A percentile compares a stretch with the other conserved stretches of the same genome.
These are phyloP conservation scores for Penicillium sp. DNA, from an alignment of 2,329 filamentous ascomycete species.

Conservation along the genomic window DNA sequence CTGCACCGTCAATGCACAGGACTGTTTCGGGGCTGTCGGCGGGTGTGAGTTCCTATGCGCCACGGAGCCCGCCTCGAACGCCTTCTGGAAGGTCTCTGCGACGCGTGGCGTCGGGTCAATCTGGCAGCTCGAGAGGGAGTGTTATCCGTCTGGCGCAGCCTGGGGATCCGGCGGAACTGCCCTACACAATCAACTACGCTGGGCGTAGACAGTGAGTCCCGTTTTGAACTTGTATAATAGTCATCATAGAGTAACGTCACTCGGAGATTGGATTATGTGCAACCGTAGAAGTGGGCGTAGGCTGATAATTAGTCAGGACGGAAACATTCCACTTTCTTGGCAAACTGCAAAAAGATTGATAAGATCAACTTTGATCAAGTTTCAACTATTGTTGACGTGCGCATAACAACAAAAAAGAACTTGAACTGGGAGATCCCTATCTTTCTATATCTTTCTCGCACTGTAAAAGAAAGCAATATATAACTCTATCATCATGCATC, in stretches of 20 bases:
- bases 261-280: constrained; percentile 15
- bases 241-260: constrained; percentile 10
- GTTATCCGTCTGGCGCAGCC: constrained; percentile 39
- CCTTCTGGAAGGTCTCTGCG: constrained; percentile 38
- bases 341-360: constrained; percentile 31
- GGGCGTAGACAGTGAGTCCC: constrained; percentile 13
- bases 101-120: constrained; percentile 32
- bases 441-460: background rate
- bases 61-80: constrained; percentile 23
- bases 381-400: constrained; percentile 1
- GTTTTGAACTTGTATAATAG: constrained; percentile 16
- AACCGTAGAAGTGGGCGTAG: constrained; percentile 16
- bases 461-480: background rate
- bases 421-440: background rate
- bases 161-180: constrained; percentile 30
- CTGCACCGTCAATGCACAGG: constrained; percentile 25
- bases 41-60: constrained; percentile 14
- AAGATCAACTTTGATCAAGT: constrained; percentile 26
- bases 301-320: constrained; percentile 21
- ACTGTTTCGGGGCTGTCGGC: constrained; percentile 19
- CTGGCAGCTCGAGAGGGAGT: constrained; percentile 36
- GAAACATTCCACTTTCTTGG: constrained; percentile 23
- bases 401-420: constrained; percentile 7
- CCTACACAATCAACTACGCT: constrained; percentile 33
- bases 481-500: constrained; percentile 29